Percentiles rank a stretch among this genome's conserved stretches.
Evolutionary conservation across 1,284 basidiomycete species (phyloP).

Genomic region (Apiotrichum domesticum): DNA sequence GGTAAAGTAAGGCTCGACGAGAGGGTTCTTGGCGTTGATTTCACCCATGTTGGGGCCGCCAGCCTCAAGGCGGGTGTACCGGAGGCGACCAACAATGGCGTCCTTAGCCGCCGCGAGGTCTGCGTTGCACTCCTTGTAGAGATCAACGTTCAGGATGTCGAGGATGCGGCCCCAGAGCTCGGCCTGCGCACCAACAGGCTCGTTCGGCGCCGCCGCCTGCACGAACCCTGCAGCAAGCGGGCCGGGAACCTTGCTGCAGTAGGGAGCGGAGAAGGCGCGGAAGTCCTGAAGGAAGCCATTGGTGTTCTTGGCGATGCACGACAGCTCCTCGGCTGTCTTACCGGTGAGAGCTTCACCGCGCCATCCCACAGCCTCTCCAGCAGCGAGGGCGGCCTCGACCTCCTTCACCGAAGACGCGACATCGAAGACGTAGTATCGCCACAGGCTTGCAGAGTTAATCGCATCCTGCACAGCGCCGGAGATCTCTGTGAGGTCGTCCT

Average conservation of each 20-base stretch:
- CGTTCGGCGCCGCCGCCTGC: constrained; percentile 51
- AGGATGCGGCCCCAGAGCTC: constrained; percentile 69
- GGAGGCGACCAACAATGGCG: constrained; percentile 66
- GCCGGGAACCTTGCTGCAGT: constrained; percentile 60
- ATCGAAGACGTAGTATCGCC: constrained; percentile 89
- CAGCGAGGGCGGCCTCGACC: constrained; percentile 40
- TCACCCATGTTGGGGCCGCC: constrained; percentile 79
- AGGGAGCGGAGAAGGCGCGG: constrained; percentile 60
- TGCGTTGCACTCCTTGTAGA: constrained; percentile 77
- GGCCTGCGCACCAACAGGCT: constrained; percentile 51
- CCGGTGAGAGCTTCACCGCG: constrained; percentile 17
- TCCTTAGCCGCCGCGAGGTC: constrained; percentile 70
- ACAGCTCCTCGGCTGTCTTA: constrained; percentile 63
- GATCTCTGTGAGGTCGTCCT: constrained; percentile 63
- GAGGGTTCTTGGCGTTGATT: constrained; percentile 67
- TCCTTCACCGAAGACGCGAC: constrained; percentile 47
- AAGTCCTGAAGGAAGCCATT: constrained; percentile 56
- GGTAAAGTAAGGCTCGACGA: constrained; percentile 87
- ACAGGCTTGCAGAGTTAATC: constrained; percentile 64
- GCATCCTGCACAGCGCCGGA: constrained; percentile 59
- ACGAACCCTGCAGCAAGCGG: constrained; percentile 65
- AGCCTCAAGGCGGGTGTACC: constrained; percentile 71
- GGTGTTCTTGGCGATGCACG: constrained; percentile 54
- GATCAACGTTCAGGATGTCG: constrained; percentile 77
- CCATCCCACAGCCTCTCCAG: constrained; percentile 58